Base-by-base conservation (phyloP, 495 filamentous ascomycete genomes). In the Penicillium cinerascens region DNA sequence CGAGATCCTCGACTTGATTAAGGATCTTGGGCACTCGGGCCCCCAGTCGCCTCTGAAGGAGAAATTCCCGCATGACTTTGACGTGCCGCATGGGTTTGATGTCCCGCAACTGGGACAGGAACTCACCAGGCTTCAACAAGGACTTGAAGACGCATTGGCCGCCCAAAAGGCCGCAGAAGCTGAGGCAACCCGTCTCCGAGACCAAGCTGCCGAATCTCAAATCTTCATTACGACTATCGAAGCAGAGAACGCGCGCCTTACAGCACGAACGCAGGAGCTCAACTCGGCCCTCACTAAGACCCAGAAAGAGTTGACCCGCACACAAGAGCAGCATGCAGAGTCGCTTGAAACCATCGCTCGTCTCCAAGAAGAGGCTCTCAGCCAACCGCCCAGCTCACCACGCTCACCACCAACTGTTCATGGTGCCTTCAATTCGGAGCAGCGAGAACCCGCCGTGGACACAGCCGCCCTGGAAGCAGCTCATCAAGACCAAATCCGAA, bases 301-400 rank as follows among this genome's bases (percentile, higher is more conserved):
- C 6, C 59, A 72, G 8, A 53, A 60, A 10, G 73, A 77, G 13
- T 45, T 73, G 4, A 59, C 57, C 26, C 64, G 60, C n/a, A 50
- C 67, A 6, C 63, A 65, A 61, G 66, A 72, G 20, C 59, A 69
- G 23, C 68, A 76, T 42, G 65, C 67, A 18, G 59, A 65, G 39
- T 65, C 64, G 20, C 78, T 85, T 0, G 80, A 83, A 44, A 97
- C 88, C 57, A 84, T 92, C 69, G 91, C 95, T 65, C 82, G 89
- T 44, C 80, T 97, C 60, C 89, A 93, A 63, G 89, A 93, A 51
- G 90, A 96, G 65, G 89, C 87, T 60, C 78, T 60, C 8, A 38
- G 37, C 21, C 61, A 68, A 44, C 68, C 67, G 44, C 61, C 63
- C 13, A 66, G 57, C 44, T 61, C 66, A 40, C 64, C 60, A n/a